Evolutionary conservation across 768 basidiomycete species (phyloP).

Genomic region (Udeniomyces megalosporus): DNA sequence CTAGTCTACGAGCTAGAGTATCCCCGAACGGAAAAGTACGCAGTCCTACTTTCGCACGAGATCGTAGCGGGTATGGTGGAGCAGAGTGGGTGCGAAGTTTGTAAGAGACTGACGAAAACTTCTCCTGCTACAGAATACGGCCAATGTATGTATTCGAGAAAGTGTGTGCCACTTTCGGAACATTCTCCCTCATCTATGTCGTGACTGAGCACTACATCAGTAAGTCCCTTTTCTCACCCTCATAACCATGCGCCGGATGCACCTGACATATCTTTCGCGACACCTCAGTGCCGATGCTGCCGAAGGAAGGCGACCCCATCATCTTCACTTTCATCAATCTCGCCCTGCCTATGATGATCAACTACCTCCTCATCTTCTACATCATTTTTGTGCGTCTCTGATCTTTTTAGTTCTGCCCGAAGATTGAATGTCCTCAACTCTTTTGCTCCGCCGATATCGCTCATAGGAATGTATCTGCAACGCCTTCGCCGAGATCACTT

Average conservation of each 20-base stretch:
- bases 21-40: constrained; percentile 68
- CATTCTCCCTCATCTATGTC: constrained; percentile 80
- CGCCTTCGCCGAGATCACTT: constrained; percentile 80
- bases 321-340: constrained; percentile 10
- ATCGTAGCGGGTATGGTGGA: neutral
- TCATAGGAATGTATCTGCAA: constrained; percentile 63
- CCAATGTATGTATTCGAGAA: constrained; percentile 61
- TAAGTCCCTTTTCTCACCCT: neutral
- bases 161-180: constrained; percentile 77
- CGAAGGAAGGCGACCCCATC: constrained; percentile 7
- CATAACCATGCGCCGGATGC: too few relatives aligned
- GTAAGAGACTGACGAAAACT: neutral
- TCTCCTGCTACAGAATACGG: constrained; percentile 33
- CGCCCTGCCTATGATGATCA: constrained; percentile 32
- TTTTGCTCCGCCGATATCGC: neutral
- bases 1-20: constrained; percentile 95
- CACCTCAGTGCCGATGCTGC: neutral
- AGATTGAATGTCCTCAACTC: too few relatives aligned
- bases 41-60: constrained; percentile 2
- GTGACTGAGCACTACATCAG: constrained; percentile 88
- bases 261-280: neutral
- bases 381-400: constrained; percentile 35
- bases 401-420: too few relatives aligned
- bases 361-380: constrained; percentile 33
- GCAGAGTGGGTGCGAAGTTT: neutral